Evolutionary conservation across 768 basidiomycete genomes (phyloP), one percentile per base, ranked within the genome.

Genomic region (Macrolepiota albuminosa): DNA sequence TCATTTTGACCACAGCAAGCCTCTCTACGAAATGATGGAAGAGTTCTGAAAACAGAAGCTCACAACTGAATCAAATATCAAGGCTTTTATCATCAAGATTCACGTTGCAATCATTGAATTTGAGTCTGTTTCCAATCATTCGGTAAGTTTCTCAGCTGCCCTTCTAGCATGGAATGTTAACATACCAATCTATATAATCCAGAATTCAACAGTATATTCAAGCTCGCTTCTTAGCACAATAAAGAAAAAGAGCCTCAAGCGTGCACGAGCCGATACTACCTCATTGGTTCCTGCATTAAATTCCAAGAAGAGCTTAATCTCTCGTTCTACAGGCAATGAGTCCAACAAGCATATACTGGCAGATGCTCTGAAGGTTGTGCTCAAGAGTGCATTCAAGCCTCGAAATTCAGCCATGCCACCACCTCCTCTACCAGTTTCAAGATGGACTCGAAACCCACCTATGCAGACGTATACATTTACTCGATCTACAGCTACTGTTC

Each of bases 351-450:
- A n/a, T n/a, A n/a, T n/a, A n/a, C n/a, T n/a, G n/a, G n/a, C n/a
- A n/a, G n/a, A n/a, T n/a, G 3, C 10, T 37, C 37, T 10, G 13
- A 21, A 13, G 10, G 7, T 39, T 26, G 46, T 48, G 8, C 36
- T 57, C 8, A 57, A 57, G 10, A 57, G 56, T 39, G 46, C 46
- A 24, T 48, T 57, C 18, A 57, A 18, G 33, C 56, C 56, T 46
- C n/a, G 46, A 26, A n/a, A n/a, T n/a, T 24, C 56, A 24, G 34
- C 56, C 1, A 57, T 57, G 46, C 36, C 36, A 14, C 36, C 33
- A 2, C 18, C 9, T n/a, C n/a, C n/a, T n/a, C n/a, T n/a, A n/a
- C n/a, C n/a, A n/a, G n/a, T n/a, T n/a, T n/a, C n/a, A 46, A 33
- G 46, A 29, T 29, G 29, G 29, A 29, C 29, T 29, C 29, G 29